phyloP scores from a whole-genome alignment of 768 basidiomycete genomes.

The Suillus sp. region DNA sequence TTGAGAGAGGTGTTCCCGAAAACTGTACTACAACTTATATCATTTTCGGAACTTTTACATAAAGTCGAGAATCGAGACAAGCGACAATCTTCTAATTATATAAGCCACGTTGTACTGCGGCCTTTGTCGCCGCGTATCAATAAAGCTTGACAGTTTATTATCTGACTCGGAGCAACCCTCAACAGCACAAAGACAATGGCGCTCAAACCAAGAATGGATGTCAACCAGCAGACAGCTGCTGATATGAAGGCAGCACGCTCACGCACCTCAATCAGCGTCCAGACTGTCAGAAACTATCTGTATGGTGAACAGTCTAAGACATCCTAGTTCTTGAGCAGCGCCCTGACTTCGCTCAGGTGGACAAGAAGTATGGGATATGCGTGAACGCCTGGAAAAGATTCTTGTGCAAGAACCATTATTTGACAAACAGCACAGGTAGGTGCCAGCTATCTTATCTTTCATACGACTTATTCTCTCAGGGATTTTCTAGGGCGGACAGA shows the following conservation, averaged over 20 bases:
- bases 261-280: conserved; percentile 44
- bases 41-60: conserved; percentile 12
- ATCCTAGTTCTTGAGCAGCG: conserved; percentile 4
- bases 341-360: conserved; percentile 43
- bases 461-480: conserved; percentile 33
- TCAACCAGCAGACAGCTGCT: conserved; percentile 47
- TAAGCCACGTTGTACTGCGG: no score
- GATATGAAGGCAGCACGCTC: conserved; percentile 56
- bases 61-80: not conserved
- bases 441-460: not conserved
- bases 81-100: not conserved
- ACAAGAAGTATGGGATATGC: conserved; percentile 49
- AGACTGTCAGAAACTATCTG: conserved; percentile 48
- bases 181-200: not conserved
- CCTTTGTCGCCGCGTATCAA: not conserved
- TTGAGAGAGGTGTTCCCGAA: not conserved
- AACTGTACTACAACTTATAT: conserved; percentile 14
- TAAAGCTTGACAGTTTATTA: not conserved
- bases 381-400: conserved; percentile 44
- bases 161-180: not conserved
- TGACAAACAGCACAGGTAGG: conserved; percentile 57
- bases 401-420: conserved; percentile 59
- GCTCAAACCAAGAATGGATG: conserved; percentile 21
- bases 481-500: conserved; percentile 62
- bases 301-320: conserved; percentile 42